Evolutionary conservation across 306 rosid species (phyloP).

Genomic region (Cicer cuneatum): DNA sequence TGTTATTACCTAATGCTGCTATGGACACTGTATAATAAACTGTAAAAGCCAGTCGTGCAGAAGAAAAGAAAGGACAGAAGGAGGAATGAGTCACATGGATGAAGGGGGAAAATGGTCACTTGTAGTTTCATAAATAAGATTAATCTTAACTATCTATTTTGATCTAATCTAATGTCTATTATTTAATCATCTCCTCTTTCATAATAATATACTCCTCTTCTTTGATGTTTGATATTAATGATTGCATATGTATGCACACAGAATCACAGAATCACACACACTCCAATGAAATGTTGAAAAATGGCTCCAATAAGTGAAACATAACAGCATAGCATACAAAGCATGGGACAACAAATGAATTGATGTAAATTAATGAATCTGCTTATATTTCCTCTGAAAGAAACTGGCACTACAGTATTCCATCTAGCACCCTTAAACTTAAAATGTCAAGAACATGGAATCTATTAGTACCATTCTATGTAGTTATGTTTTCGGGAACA

Average conservation of each 20-base stretch:
- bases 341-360: neutral
- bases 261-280: no score
- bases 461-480: constrained; percentile 3
- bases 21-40: neutral
- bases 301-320: neutral
- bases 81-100: no score
- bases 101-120: neutral
- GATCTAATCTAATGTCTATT: neutral
- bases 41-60: no score
- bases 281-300: neutral
- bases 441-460: neutral
- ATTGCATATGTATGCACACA: no score
- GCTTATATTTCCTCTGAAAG: neutral
- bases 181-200: neutral
- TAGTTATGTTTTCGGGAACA: neutral
- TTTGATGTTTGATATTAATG: no score
- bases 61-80: no score
- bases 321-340: neutral
- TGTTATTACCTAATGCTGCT: neutral
- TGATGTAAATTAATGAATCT: neutral
- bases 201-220: no score
- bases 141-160: neutral
- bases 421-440: neutral
- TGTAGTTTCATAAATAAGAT: neutral
- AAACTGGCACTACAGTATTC: neutral